Conservation (phyloP, 75 land plant genomes). For the Sequoiadendron giganteum region DNA sequence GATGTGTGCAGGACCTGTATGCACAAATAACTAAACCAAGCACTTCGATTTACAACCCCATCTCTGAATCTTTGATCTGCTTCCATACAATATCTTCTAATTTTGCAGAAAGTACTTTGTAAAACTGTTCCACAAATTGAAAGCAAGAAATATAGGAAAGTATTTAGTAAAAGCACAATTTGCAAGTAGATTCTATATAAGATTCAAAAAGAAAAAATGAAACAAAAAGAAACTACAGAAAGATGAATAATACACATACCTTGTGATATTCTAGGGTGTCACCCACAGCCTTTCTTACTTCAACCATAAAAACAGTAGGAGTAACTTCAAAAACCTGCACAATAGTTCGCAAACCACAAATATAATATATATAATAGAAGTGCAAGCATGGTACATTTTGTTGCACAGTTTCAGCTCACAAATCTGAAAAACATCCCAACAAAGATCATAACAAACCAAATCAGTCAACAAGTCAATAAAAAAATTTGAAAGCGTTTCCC, state of each 20-base stretch:
- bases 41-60: slow-evolving; percentile 5
- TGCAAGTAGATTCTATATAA: neutral
- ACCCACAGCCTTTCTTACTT: slow-evolving; percentile 77
- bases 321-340: slow-evolving; percentile 86
- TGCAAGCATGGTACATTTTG: neutral
- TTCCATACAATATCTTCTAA: slow-evolving; percentile 86
- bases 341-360: neutral
- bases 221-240: neutral
- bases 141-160: neutral
- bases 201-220: neutral
- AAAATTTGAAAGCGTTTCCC: neutral
- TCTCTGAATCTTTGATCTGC: slow-evolving; percentile 39
- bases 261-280: slow-evolving; percentile 91
- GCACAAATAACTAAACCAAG: neutral
- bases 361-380: neutral
- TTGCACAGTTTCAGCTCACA: neutral
- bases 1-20: neutral
- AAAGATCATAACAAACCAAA: neutral
- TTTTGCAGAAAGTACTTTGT: slow-evolving; percentile 71
- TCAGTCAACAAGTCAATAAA: neutral
- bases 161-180: neutral
- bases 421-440: neutral
- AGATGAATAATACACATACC: slow-evolving; percentile 26
- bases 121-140: slow-evolving; percentile 56
- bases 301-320: slow-evolving; percentile 84